Evolutionary conservation across 768 basidiomycete genomes (phyloP).

Genomic region (Antrodiella citrinella): DNA sequence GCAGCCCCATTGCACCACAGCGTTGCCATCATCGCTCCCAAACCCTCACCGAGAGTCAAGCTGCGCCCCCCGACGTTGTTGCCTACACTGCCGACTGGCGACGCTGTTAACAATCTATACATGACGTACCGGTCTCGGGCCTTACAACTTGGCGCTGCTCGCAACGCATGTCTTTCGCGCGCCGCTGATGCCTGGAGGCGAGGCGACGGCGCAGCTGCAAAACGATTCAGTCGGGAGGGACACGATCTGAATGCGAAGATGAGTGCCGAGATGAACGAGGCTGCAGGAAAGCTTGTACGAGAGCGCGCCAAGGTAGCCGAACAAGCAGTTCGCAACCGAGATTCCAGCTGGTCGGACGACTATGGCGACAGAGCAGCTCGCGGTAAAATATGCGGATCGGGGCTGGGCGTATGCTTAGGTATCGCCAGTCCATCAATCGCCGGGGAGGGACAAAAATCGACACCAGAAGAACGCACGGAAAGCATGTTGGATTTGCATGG

Average conservation of each 20-base stretch:
- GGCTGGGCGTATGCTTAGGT: conserved; percentile 84
- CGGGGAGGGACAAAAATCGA: conserved; percentile 47
- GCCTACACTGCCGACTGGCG: conserved; percentile 85
- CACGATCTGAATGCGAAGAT: conserved; percentile 91
- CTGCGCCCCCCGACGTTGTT: conserved; percentile 76
- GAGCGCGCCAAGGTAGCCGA: conserved; percentile 74
- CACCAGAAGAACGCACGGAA: conserved; percentile 87
- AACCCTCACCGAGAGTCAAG: conserved; percentile 78
- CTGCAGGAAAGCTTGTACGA: conserved; percentile 76
- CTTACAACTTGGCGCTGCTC: conserved; percentile 84
- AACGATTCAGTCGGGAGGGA: conserved; percentile 89
- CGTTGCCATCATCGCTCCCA: conserved; percentile 66
- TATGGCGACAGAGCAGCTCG: conserved; percentile 65
- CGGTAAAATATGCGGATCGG: conserved; percentile 72
- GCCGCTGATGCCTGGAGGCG: conserved; percentile 95
- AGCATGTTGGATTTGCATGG: conserved; percentile 86
- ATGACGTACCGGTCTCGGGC: conserved; percentile 84
- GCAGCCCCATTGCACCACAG: conserved; percentile 58
- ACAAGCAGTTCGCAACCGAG: conserved; percentile 64
- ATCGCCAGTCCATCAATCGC: conserved; percentile 50
- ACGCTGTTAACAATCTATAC: conserved; percentile 71
- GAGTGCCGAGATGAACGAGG: conserved; percentile 75
- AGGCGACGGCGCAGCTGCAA: conserved; percentile 93
- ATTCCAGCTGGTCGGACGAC: conserved; percentile 77
- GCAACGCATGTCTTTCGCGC: conserved; percentile 89